These are phyloP conservation scores for Aureobasidium mangrovei DNA, from an alignment of 2,329 filamentous ascomycete genomes.

Conservation along the genomic window DNA sequence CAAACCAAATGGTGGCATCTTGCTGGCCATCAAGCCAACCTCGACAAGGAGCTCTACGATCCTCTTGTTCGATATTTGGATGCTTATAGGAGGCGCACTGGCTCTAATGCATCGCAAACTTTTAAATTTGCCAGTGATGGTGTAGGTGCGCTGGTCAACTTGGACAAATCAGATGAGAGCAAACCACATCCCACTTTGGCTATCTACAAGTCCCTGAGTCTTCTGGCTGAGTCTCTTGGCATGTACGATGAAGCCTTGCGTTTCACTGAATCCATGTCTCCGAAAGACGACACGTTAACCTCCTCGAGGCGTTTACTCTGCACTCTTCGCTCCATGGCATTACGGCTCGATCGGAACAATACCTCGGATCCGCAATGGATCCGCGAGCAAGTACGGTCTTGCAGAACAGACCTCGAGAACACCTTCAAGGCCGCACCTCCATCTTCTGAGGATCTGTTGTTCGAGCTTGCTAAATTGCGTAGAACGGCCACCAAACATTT, in stretches of 20 bases:
- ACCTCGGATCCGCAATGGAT: background rate
- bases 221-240: background rate
- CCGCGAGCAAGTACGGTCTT: background rate
- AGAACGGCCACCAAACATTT: background rate
- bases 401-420: background rate
- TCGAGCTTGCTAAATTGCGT: background rate
- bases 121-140: background rate
- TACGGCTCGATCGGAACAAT: background rate
- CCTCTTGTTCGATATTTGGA: constrained; percentile 56
- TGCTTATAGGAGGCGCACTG: constrained; percentile 39
- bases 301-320: background rate
- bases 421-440: background rate
- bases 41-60: constrained; percentile 56
- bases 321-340: background rate
- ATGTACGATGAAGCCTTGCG: constrained; percentile 4
- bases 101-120: background rate
- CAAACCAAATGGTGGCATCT: constrained; percentile 59
- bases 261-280: background rate
- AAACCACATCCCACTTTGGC: background rate
- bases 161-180: background rate
- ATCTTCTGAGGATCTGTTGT: background rate
- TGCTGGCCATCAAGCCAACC: constrained; percentile 49
- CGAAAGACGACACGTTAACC: background rate
- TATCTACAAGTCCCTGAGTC: background rate
- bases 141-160: background rate